Conservation (phyloP, 495 filamentous ascomycete genomes). For the Elaphomyces granulatus region DNA sequence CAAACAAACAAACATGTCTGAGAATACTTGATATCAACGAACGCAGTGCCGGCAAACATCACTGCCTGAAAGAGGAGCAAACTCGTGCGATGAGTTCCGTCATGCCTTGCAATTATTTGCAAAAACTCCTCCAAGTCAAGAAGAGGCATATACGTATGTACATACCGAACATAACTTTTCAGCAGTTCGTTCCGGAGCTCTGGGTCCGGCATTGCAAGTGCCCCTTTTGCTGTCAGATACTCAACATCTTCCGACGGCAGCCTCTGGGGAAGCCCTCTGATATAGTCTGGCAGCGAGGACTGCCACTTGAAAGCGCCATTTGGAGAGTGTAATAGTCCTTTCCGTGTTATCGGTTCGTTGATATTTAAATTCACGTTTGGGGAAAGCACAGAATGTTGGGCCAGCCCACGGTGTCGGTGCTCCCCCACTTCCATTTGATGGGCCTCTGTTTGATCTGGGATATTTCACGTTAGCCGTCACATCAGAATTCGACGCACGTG, state of each 20-base stretch:
- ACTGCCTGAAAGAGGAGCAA: conserved; percentile 68
- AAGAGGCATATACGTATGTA: conserved; percentile 83
- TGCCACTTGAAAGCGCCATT: too few species aligned
- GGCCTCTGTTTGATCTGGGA: too few species aligned
- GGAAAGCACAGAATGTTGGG: neutral
- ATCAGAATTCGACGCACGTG: too few species aligned
- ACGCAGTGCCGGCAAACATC: conserved; percentile 68
- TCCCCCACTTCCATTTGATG: neutral
- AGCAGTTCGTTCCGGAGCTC: conserved; percentile 57
- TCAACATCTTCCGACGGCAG: conserved; percentile 60
- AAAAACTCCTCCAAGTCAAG: conserved; percentile 65
- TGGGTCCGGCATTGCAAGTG: conserved; percentile 52
- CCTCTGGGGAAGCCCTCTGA: conserved; percentile 54
- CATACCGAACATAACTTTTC: conserved; percentile 63
- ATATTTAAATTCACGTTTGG: too few species aligned
- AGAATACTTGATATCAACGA: conserved; percentile 63
- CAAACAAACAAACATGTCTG: too few species aligned
- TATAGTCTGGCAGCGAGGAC: conserved; percentile 46
- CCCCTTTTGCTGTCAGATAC: conserved; percentile 62
- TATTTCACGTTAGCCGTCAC: neutral
- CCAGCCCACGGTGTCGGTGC: neutral
- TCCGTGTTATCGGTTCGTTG: too few species aligned
- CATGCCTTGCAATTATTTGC: conserved; percentile 44
- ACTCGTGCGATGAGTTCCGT: conserved; percentile 56
- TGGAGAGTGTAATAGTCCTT: too few species aligned